Evolutionary conservation across 495 filamentous ascomycete genomes (phyloP), one percentile per base, ranked within the genome.

Genomic region (Penicillium turbatum): DNA sequence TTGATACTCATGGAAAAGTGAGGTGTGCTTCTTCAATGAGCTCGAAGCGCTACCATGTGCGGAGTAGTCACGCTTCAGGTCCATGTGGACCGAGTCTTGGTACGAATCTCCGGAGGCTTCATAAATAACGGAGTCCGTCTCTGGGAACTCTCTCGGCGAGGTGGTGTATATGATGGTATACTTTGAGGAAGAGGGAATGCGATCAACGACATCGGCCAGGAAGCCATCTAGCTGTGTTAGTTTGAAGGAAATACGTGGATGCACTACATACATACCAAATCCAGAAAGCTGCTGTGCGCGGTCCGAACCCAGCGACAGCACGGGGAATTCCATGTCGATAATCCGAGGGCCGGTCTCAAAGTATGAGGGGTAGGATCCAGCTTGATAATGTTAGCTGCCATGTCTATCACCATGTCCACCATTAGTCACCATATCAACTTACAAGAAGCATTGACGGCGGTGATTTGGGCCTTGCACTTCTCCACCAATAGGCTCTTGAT

Each of bases 1-100:
- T 65, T 93, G 86, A 66, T 98, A 98, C 63, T 86, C 86, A 69
- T 92, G 83, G 63, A 98, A 98, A 41, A 98, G 71, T 30, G 88
- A 85, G 17, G 74, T 70, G 26, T 58, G 46, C 6, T 31, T 46
- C 15, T 49, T 45, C 9, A 61, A 61, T 1, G 43, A 31, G 36
- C 34, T 41, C 11, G 61, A 54, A 19, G 32, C 2, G 17, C 51
- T 51, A 6, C 35, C 37, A n/a, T 70, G 56, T 1, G 65, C 69
- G 46, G 68, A 68, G 64, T 66, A 63, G 63, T 86, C 82, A 40
- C 78, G 81, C 68, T 82, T 86, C 44, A 87, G 65, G 5, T 85
- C 83, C 67, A 76, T 76, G 57, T 82, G 83, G 19, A 79, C 19
- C 1, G 72, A 56, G 9, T 75, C 71, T 26, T 77, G 70, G 60